phyloP scores from a whole-genome alignment of 495 filamentous ascomycete genomes.

The Stereocaulon alpinum region DNA sequence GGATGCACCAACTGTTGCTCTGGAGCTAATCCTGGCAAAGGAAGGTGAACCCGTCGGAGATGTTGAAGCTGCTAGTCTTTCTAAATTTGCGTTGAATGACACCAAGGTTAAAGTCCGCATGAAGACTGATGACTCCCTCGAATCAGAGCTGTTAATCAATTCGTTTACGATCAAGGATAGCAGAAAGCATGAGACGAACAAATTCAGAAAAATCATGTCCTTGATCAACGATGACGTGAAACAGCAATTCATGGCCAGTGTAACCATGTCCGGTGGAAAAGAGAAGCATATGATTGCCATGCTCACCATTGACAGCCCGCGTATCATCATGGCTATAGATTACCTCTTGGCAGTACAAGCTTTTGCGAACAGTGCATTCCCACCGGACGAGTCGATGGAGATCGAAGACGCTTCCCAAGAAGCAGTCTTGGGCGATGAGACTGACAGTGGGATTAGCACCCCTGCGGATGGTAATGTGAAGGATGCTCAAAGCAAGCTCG shows the following conservation, averaged over 20 bases:
- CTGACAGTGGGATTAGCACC: conserved; percentile 36
- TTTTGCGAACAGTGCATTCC: conserved; percentile 62
- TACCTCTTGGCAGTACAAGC: conserved; percentile 84
- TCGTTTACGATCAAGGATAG: conserved; percentile 93
- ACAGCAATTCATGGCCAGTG: conserved; percentile 92
- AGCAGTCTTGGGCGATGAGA: conserved; percentile 48
- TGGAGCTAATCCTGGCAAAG: conserved; percentile 75
- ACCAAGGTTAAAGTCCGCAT: conserved; percentile 89
- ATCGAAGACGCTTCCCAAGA: conserved; percentile 49
- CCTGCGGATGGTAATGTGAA: conserved; percentile 18
- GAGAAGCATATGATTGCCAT: conserved; percentile 80
- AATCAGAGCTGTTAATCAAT: conserved; percentile 87
- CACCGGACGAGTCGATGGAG: conserved; percentile 44
- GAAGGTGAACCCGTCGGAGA: conserved; percentile 65
- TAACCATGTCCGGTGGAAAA: conserved; percentile 81
- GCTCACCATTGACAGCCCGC: conserved; percentile 89
- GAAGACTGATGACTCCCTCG: conserved; percentile 82
- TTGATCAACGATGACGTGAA: conserved; percentile 86
- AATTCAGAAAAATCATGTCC: conserved; percentile 97
- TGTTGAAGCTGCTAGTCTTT: conserved; percentile 71
- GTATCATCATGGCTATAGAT: conserved; percentile 88
- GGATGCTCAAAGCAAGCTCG: conserved; percentile 27
- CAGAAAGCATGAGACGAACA: conserved; percentile 74
- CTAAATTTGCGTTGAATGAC: conserved; percentile 85
- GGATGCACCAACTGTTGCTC: conserved; percentile 71